These are phyloP conservation scores for Protea cynaroides DNA, from an alignment of 164 flowering plant genomes.

Conservation along the genomic window DNA sequence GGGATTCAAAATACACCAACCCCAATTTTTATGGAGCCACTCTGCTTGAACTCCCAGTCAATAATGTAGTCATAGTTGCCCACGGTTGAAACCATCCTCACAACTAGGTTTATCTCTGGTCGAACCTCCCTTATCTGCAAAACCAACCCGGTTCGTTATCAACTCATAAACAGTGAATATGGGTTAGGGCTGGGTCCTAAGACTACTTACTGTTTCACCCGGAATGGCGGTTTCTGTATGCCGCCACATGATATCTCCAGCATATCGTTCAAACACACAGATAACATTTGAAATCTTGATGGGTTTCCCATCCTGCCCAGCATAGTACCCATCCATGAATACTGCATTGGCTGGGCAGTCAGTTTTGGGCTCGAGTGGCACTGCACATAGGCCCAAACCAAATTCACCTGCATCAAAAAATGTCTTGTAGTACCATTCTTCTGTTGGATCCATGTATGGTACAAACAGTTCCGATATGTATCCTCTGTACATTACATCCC, in stretches of 20 bases:
- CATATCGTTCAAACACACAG: constrained; percentile 49
- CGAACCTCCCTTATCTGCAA: constrained; percentile 43
- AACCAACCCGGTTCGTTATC: background rate
- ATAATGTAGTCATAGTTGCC: constrained; percentile 63
- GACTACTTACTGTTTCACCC: constrained; percentile 29
- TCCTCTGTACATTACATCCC: constrained; percentile 50
- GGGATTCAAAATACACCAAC: constrained; percentile 23
- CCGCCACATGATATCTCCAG: constrained; percentile 63
- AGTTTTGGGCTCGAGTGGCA: constrained; percentile 35
- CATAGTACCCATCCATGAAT: constrained; percentile 40
- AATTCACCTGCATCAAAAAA: constrained; percentile 60
- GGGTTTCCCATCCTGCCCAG: constrained; percentile 37
- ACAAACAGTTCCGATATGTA: constrained; percentile 53
- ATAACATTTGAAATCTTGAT: constrained; percentile 24
- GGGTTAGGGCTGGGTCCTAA: background rate
- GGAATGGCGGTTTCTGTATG: constrained; percentile 50
- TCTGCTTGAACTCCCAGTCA: constrained; percentile 63
- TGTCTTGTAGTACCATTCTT: constrained; percentile 53
- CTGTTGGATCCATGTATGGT: constrained; percentile 64
- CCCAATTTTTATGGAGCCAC: constrained; percentile 50
- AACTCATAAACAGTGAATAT: background rate
- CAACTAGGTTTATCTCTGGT: constrained; percentile 47
- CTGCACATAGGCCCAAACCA: constrained; percentile 44
- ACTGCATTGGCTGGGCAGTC: constrained; percentile 55
- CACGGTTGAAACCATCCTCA: constrained; percentile 48